phyloP scores from a whole-genome alignment of 2,329 filamentous ascomycete genomes.

The Alternaria arbusti region DNA sequence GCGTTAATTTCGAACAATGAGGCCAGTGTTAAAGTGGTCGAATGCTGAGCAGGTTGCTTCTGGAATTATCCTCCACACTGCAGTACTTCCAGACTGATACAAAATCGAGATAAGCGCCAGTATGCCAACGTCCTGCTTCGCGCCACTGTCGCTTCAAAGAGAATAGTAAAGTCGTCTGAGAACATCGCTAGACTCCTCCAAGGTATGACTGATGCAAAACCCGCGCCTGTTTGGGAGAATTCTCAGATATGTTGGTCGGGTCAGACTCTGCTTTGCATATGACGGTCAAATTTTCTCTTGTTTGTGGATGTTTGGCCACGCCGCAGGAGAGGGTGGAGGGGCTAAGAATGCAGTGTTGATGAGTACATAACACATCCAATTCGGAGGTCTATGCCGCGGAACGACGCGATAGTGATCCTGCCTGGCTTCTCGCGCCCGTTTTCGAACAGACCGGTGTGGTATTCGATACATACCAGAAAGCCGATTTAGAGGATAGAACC shows the following conservation, averaged over 20 bases:
- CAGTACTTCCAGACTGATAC: neutral
- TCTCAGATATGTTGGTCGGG: neutral
- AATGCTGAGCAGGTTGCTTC: neutral
- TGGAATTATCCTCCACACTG: neutral
- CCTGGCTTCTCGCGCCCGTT: neutral
- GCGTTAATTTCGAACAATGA: neutral
- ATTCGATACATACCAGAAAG: neutral
- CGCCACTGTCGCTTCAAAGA: neutral
- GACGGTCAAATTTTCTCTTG: neutral
- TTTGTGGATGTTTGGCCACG: neutral
- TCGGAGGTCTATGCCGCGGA: neutral
- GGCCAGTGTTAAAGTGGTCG: neutral
- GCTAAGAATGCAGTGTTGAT: neutral
- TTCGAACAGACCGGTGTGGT: neutral
- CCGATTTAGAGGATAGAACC: neutral
- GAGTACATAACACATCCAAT: neutral
- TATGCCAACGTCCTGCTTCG: neutral
- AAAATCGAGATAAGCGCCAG: neutral
- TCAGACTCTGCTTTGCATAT: neutral
- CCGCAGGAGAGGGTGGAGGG: neutral
- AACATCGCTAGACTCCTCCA: neutral
- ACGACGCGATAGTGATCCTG: too few species aligned
- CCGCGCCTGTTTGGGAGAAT: neutral
- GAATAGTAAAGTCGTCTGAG: neutral
- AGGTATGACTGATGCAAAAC: neutral